Evolutionary conservation across 495 filamentous ascomycete genomes (phyloP), one percentile per base, ranked within the genome.

Genomic region (Chaetomidium leptoderma): DNA sequence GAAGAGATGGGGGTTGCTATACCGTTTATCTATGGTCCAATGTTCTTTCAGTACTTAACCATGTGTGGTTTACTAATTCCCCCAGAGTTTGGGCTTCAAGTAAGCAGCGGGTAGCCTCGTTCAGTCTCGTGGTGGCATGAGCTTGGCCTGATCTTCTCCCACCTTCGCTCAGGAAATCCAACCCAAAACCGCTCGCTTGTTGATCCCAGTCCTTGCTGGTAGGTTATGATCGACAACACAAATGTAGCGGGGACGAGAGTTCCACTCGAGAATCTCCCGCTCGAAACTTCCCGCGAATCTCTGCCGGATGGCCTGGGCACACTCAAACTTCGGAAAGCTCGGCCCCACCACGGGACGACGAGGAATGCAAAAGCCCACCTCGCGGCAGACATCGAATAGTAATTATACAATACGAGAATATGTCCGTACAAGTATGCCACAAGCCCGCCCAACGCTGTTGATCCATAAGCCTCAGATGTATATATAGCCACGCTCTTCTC

Each of bases 371-470:
- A 27, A 43, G n/a, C 5, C 51, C 17, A 32, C 27, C 7, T 14
- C 4, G 43, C 48, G 19, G 21, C 30, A 40, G 60, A 11, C 1
- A 9, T 37, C 42, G 55, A 66, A 66, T 69, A 65, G 46, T 65
- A 72, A 72, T 72, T 72, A 72, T 69, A 72, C 68, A 70, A 72
- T 72, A 72, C 66, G 65, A 70, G 64, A 69, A 72, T 58, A 58
- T 68, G 65, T 61, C 59, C 51, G 56, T 61, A 63, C 60, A 60
- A 54, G 53, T 57, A 49, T 60, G 55, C 59, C 63, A 66, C 63
- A 66, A 58, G 58, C 58, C 59, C 60, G 30, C 54, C 58, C 60
- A 54, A 49, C 50, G 45, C 56, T 63, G 47, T 40, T 29, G 11
- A 43, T 35, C 29, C 45, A 55, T 58, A 39, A 33, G 35, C 42